Evolutionary conservation across 148 eudicot species (phyloP).

Genomic region (Rhododendron simsii): DNA sequence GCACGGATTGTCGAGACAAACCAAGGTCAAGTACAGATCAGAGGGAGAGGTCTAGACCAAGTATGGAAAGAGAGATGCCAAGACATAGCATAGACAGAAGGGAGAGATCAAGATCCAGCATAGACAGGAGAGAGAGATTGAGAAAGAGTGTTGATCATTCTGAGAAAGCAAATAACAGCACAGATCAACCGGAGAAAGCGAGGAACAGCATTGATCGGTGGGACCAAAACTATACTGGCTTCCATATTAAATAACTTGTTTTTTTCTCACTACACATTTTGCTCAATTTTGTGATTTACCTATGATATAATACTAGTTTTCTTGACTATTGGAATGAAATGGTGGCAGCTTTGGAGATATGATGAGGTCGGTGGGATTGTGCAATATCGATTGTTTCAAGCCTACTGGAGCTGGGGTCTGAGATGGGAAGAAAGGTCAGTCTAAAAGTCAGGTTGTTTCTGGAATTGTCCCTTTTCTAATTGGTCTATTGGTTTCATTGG

Average conservation of each 20-base stretch:
- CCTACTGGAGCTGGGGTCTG: conserved; percentile 44
- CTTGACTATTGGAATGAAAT: conserved; percentile 19
- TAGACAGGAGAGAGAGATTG: conserved; percentile 46
- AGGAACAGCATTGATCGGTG: conserved; percentile 91
- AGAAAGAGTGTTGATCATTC: conserved; percentile 57
- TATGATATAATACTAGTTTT: neutral
- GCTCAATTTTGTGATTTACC: neutral
- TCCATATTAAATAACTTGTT: neutral
- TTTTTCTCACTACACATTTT: neutral
- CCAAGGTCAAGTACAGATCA: conserved; percentile 67
- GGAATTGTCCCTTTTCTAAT: conserved; percentile 4
- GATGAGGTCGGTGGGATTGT: conserved; percentile 66
- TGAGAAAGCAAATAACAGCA: conserved; percentile 38
- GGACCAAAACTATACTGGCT: conserved; percentile 12
- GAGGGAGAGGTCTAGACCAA: conserved; percentile 69
- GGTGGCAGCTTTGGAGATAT: conserved; percentile 76
- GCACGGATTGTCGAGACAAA: conserved; percentile 44
- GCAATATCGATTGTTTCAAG: conserved; percentile 86
- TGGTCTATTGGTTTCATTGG: conserved; percentile 22
- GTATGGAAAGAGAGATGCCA: conserved; percentile 62
- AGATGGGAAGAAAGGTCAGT: conserved; percentile 16
- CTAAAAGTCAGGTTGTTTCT: conserved; percentile 14
- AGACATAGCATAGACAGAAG: conserved; percentile 44
- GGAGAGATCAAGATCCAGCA: conserved; percentile 51
- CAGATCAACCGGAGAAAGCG: conserved; percentile 69